These are phyloP conservation scores for Fusarium nygamai DNA, from an alignment of 2,329 filamentous ascomycete genomes.

Conservation along the genomic window DNA sequence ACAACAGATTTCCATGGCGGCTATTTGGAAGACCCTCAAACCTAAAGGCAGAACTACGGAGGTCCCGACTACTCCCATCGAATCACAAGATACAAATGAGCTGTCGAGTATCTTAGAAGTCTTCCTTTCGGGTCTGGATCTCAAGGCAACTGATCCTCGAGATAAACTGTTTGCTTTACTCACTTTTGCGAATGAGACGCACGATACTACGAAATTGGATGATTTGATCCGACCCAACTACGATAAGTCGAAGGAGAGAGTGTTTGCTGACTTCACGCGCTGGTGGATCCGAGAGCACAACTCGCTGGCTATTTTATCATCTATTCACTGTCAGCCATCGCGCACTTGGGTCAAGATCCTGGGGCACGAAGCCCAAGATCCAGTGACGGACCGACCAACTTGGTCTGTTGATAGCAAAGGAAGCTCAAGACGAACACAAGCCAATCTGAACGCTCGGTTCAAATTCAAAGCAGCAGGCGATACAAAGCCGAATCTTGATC, in stretches of 20 bases:
- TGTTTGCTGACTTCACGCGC: constrained; percentile 32
- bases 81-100: neutral
- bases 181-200: constrained; percentile 28
- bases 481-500: neutral
- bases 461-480: constrained; percentile 14
- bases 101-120: constrained; percentile 18
- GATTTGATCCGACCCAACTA: constrained; percentile 28
- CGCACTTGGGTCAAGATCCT: constrained; percentile 22
- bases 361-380: neutral
- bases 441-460: constrained; percentile 13
- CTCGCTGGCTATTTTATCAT: constrained; percentile 18
- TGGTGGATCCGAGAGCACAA: constrained; percentile 30
- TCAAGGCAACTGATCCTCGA: constrained; percentile 27
- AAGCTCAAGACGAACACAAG: constrained; percentile 8
- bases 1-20: constrained; percentile 18
- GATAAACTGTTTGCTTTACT: constrained; percentile 30
- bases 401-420: constrained; percentile 26
- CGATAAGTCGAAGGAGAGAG: constrained; percentile 12
- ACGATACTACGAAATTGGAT: constrained; percentile 1
- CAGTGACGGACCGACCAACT: neutral
- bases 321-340: constrained; percentile 18
- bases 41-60: neutral
- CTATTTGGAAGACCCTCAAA: constrained; percentile 24
- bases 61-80: neutral
- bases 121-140: constrained; percentile 24